phyloP scores from a whole-genome alignment of 805 yeast species.

The Myxozyma sirexii region DNA sequence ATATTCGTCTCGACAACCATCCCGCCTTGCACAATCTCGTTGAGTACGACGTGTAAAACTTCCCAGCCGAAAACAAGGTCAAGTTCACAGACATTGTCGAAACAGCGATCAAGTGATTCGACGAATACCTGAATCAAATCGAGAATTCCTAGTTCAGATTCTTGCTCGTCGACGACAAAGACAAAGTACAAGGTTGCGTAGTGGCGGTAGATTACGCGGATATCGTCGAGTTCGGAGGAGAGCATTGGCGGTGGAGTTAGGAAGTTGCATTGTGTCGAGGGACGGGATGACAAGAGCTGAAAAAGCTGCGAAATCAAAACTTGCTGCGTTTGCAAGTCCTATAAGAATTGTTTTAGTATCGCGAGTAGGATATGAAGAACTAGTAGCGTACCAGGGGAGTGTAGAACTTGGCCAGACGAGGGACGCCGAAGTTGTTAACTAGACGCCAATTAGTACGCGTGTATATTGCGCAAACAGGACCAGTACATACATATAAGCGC shows the following conservation, averaged over 20 bases:
- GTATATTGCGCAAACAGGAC: no score
- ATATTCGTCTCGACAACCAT: slow-evolving; percentile 96
- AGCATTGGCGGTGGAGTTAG: slow-evolving; percentile 84
- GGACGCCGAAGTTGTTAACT: slow-evolving; percentile 90
- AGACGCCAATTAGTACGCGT: not conserved
- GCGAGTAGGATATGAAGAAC: not conserved
- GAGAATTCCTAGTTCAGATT: slow-evolving; percentile 87
- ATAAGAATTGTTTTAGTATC: not conserved
- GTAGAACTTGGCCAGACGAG: slow-evolving; percentile 87
- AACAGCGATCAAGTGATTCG: slow-evolving; percentile 89
- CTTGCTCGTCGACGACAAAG: slow-evolving; percentile 93
- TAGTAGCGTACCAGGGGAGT: slow-evolving; percentile 60
- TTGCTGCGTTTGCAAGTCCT: slow-evolving; percentile 77
- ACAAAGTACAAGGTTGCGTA: slow-evolving; percentile 97
- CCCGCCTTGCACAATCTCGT: slow-evolving; percentile 93
- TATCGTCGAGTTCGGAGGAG: slow-evolving; percentile 56
- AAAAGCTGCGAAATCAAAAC: slow-evolving; percentile 78
- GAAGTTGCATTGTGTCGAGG: slow-evolving; percentile 81
- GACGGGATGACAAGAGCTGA: slow-evolving; percentile 70
- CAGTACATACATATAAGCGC: slow-evolving; percentile 67
- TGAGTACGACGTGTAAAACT: slow-evolving; percentile 81
- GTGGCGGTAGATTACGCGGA: slow-evolving; percentile 88
- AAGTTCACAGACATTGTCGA: slow-evolving; percentile 90
- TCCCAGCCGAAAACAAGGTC: slow-evolving; percentile 99
- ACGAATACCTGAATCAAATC: slow-evolving; percentile 97